Base-by-base conservation (phyloP, 257 asterid genomes). In the Scutellaria galericulata region DNA sequence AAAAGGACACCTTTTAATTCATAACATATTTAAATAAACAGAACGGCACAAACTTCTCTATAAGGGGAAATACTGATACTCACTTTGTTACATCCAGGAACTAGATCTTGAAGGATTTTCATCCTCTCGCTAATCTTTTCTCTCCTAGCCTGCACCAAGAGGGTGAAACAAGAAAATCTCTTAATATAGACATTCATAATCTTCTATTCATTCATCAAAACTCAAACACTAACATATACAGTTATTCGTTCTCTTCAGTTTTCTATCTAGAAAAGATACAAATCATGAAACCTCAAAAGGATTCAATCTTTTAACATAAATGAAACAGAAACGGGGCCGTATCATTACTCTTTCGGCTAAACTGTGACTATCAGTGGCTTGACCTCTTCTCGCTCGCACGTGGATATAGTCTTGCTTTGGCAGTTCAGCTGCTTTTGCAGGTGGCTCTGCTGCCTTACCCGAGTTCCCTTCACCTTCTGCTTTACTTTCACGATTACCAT, bases 301-400 rank as follows among this genome's bases (percentile, higher is more conserved):
- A 42, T 66, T 47, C 62, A 40, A 35, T 57, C 20, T 53, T n/a
- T 18, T 45, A 7, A 68, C 10, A 75, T 22, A 14, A 44, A 63
- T 42, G 7, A 46, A 71, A 70, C 58, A 35, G 54, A 74, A 50
- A 9, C 2, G 20, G 48, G 18, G 15, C 11, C 7, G 27, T 10
- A 70, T 47, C 64, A 73, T 85, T 87, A 85, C 93, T 70, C 90
- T 74, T 81, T 87, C 93, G 27, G 93, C 93, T 78, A 87, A 82
- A 80, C 93, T 85, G 89, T 85, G 90, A 68, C 87, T 87, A 70
- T 87, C 93, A 44, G 93, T 87, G 40, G 93, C 93, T 82, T 87
- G 93, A 64, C 93, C 93, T 66, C 93, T 76, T 79, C 93, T 86
- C 15, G 93, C 93, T 57, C 93, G 84, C 13, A 87, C 93, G 37